A percentile compares a stretch with the other conserved stretches of the same genome.
phyloP scores from a whole-genome alignment of 495 filamentous ascomycete genomes.

The Lepidopterella palustris region DNA sequence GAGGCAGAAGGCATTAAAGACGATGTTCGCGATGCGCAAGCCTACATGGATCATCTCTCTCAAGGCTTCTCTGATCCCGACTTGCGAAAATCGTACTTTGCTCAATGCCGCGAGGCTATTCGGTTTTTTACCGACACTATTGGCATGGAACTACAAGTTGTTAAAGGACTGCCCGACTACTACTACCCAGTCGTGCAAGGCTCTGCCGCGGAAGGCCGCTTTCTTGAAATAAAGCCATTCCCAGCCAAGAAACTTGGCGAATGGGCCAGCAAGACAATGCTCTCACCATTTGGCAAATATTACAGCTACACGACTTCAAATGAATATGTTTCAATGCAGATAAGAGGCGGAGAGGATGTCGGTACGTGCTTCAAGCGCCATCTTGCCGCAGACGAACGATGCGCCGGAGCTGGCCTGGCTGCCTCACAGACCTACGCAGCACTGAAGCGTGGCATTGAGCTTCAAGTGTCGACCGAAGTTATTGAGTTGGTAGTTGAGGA shows the following conservation, averaged over 20 bases:
- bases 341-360: not conserved
- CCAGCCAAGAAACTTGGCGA: not conserved
- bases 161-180: not conserved
- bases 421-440: not conserved
- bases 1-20: not conserved
- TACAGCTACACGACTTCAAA: not conserved
- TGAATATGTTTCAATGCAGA: not conserved
- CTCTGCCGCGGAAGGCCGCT: not conserved
- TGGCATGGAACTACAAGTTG: not conserved
- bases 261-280: not conserved
- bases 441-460: not conserved
- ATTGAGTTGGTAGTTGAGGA: not conserved
- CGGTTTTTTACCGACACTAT: not conserved
- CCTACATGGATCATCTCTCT: not conserved
- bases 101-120: not conserved
- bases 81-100: not conserved
- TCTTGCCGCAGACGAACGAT: not conserved
- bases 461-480: not conserved
- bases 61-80: not conserved
- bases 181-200: not conserved
- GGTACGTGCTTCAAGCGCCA: not conserved
- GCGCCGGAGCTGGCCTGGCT: not conserved
- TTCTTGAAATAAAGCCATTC: not conserved
- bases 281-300: not conserved
- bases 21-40: not conserved